Evolutionary conservation across 192 early-diverging fungal genomes (phyloP).

Genomic region (Pilaira anomala): DNA sequence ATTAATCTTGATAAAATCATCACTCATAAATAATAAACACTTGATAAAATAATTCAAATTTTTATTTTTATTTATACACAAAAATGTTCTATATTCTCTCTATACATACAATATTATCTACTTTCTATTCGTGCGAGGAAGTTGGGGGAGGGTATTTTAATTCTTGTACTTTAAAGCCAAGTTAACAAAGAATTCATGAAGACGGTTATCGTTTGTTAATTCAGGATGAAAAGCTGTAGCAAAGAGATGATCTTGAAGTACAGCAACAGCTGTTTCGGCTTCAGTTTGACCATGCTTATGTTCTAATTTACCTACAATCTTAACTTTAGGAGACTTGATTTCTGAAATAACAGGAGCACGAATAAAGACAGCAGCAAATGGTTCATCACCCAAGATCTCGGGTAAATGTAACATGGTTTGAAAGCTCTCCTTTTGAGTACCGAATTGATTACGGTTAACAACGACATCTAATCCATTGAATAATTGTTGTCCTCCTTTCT

Average conservation of each 20-base stretch:
- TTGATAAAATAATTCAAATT: not conserved
- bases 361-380: conserved; percentile 82
- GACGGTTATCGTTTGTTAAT: conserved; percentile 81
- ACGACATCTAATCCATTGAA: conserved; percentile 80
- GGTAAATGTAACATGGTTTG: conserved; percentile 62
- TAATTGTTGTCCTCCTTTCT: conserved; percentile 83
- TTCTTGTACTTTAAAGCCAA: conserved; percentile 40
- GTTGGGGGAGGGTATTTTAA: not conserved
- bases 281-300: conserved; percentile 51
- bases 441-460: conserved; percentile 93
- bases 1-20: too few species aligned
- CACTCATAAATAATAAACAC: not conserved
- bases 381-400: conserved; percentile 39
- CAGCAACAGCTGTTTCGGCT: conserved; percentile 78
- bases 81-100: not conserved
- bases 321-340: conserved; percentile 62
- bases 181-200: conserved; percentile 83
- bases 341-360: conserved; percentile 87
- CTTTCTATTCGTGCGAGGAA: not conserved
- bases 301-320: conserved; percentile 70
- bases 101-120: not conserved
- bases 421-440: conserved; percentile 90
- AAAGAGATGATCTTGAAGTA: conserved; percentile 80
- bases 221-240: conserved; percentile 97
- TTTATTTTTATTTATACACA: not conserved